Conservation (phyloP, 208 protist species). For the Crithidia bombi region DNA sequence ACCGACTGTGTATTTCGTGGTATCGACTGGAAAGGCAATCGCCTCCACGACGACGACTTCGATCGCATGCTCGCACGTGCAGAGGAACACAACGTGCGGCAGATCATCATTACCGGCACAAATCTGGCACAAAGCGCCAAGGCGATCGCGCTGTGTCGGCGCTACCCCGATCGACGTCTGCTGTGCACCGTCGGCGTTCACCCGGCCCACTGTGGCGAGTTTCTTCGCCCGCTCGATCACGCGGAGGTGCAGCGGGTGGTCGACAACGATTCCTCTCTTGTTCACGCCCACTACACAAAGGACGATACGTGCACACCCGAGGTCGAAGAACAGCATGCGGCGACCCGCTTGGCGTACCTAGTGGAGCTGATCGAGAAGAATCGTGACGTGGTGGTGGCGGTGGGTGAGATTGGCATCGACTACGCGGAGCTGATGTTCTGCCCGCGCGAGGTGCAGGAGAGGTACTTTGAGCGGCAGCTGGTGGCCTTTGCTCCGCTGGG, state of each 20-base stretch:
- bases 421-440: constrained; percentile 89
- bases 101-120: constrained; percentile 89
- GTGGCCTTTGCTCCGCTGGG: constrained; percentile 46
- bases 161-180: constrained; percentile 54
- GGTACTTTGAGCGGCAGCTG: constrained; percentile 76
- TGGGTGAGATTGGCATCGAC: constrained; percentile 92
- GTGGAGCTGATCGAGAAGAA: constrained; percentile 64
- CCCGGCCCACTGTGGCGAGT: constrained; percentile 79
- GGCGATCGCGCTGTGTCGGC: constrained; percentile 79
- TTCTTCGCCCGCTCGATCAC: constrained; percentile 52
- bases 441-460: constrained; percentile 72
- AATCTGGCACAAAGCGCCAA: constrained; percentile 75
- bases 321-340: constrained; percentile 23
- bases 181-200: constrained; percentile 88
- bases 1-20: constrained; percentile 91
- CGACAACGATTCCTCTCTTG: constrained; percentile 41
- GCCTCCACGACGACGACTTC: constrained; percentile 86
- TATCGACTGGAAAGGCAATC: constrained; percentile 81
- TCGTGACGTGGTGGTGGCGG: constrained; percentile 84
- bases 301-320: neutral
- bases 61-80: constrained; percentile 71
- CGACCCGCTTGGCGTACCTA: constrained; percentile 56
- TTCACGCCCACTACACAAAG: constrained; percentile 20
- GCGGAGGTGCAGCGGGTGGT: constrained; percentile 36
- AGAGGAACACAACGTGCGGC: constrained; percentile 50